Base-by-base conservation (phyloP, 306 rosid species). In the Quercus agrifolia region DNA sequence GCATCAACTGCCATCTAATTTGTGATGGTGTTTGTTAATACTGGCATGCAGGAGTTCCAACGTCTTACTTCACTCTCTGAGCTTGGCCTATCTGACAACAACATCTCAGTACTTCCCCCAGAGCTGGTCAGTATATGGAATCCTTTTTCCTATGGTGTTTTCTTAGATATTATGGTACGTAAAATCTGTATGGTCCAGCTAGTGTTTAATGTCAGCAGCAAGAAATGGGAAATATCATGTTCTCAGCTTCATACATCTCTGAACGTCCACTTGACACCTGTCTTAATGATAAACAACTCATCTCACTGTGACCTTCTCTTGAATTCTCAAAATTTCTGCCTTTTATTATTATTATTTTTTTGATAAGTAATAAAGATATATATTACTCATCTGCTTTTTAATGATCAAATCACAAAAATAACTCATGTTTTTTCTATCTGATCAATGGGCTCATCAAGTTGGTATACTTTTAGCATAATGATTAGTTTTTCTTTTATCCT, bases 81-180 rank as follows among this genome's bases (percentile, higher is more conserved):
- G 88, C 91, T 92, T 71, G 95, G 84, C 81, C 85, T 94, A 64
- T 92, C 97, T 66, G 91, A 94, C 88, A 94, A 94, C 83, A 86
- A 83, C 88, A 90, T 95, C 74, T 90, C 95, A 20, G 69, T 77
- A 71, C 94, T 95, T 84, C 96, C 98, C 13, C 90, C 99, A 52
- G 91, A 89, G 84, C 86, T 92, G 97, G 97, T 94, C 69, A 91
- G 94, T 80, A 82, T 55, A 35, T 75, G 79, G 79, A 54, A 51
- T 68, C 58, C 77, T 78, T 20, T 49, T 35, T 5, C 80, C 56
- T 6, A 67, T 18, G 15, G 46, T 54, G 56, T 72, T 72, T 54
- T 20, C 10, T 27, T 30, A 27, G 41, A 72, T 52, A 54, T 49
- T 20, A 41, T 69, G 55, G 27, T 49, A 49, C 49, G 13, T 35